Evolutionary conservation across 257 asterid genomes (phyloP), one percentile per base, ranked within the genome.

Genomic region (Solanum medicagineum): DNA sequence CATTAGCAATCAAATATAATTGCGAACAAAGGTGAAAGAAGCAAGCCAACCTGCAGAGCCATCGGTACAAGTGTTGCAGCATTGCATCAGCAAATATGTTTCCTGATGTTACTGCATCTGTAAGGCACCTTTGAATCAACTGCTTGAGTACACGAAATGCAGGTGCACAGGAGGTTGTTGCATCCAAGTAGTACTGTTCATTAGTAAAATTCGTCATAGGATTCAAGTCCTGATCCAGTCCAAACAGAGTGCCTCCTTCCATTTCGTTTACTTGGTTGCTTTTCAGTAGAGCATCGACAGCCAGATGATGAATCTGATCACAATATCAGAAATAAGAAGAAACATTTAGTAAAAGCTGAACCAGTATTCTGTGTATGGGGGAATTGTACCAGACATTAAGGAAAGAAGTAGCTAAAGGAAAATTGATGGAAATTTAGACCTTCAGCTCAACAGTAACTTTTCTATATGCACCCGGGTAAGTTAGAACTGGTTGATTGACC

Each of bases 211-310:
- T 82, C 71, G 90, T 60, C 40, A 86, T 88, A 29, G 93, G 87
- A 87, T 90, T 92, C 86, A 88, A 66, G 69, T 93, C 98, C 88
- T 89, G 95, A 82, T 97, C 99, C 24, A 92, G 83, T 88, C 97
- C 98, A 92, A 97, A 97, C 86, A 97, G 91, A 87, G 95, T 90
- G 59, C 98, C 99, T 87, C 98, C 99, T 92, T 94, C 98, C 95
- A 97, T 92, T 90, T 97, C 99, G 85, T 97, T 94, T 86, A 97
- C 90, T 93, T 95, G 99, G 92, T 92, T 97, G 91, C 99, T 95
- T 90, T 97, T 97, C 89, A 97, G 89, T 86, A 95, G 96, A 89
- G 99, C 97, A 84, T 95, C 94, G 88, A 97, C 97, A 81, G 99
- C 97, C 80, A 97, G 94, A 88, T 97, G 97, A 90, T 93, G 98